Conservation (phyloP, 345 rosid genomes). For the Geranium brycei region DNA sequence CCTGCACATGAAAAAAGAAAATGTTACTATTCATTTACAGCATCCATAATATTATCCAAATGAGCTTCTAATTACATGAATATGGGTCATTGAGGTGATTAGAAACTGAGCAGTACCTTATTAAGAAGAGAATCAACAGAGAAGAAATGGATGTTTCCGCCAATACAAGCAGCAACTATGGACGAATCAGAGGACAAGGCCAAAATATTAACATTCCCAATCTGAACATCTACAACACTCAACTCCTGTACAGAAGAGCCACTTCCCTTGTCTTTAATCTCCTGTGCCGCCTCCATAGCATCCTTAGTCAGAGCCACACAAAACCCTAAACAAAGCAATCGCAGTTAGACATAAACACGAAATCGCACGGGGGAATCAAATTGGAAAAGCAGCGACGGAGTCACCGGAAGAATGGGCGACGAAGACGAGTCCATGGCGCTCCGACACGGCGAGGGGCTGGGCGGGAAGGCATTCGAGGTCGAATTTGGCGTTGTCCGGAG, state of each 20-base stretch:
- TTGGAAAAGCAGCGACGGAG: neutral
- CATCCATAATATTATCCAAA: neutral
- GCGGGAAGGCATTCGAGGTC: slow-evolving; percentile 44
- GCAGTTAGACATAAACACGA: neutral
- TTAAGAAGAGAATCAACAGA: slow-evolving; percentile 41
- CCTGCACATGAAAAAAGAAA: slow-evolving; percentile 24
- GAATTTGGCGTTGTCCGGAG: slow-evolving; percentile 14
- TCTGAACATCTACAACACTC: slow-evolving; percentile 49
- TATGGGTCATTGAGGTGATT: neutral
- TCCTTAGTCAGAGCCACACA: slow-evolving; percentile 60
- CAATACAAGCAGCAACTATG: slow-evolving; percentile 48
- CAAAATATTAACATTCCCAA: slow-evolving; percentile 40
- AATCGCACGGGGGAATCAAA: neutral
- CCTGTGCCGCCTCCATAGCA: slow-evolving; percentile 51
- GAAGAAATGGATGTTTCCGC: slow-evolving; percentile 45
- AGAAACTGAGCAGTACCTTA: slow-evolving; percentile 22
- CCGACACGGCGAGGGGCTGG: slow-evolving; percentile 65
- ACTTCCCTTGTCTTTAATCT: slow-evolving; percentile 23
- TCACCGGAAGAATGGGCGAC: slow-evolving; percentile 65
- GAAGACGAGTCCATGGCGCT: slow-evolving; percentile 36
- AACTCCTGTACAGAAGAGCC: slow-evolving; percentile 36
- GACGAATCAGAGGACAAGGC: slow-evolving; percentile 57
- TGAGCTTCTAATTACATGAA: neutral
- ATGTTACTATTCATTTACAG: neutral
- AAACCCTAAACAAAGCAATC: slow-evolving; percentile 43